Conservation (phyloP, 2,329 filamentous ascomycete genomes). For the Botrytis tulipae region DNA sequence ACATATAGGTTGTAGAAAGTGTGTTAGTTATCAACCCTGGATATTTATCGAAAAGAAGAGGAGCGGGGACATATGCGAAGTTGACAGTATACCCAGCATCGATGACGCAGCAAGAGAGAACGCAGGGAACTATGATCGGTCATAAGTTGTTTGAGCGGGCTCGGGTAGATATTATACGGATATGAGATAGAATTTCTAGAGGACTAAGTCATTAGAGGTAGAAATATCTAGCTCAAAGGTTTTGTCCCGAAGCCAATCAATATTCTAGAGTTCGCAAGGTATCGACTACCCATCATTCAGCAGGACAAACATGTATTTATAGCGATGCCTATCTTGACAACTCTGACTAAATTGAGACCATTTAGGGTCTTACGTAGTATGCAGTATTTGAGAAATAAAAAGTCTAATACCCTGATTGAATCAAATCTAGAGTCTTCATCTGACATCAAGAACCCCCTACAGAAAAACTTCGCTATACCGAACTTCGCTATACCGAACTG, state of each 20-base stretch:
- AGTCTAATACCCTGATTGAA: not conserved
- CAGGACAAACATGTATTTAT: not conserved
- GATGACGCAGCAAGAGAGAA: conserved; percentile 56
- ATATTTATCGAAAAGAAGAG: conserved; percentile 77
- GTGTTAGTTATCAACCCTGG: conserved; percentile 91
- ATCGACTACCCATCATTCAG: not conserved
- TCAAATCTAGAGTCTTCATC: not conserved
- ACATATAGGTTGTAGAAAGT: conserved; percentile 75
- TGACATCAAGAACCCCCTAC: not conserved
- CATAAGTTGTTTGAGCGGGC: conserved; percentile 81
- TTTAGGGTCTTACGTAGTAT: not conserved
- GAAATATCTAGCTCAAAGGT: not conserved
- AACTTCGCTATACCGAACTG: no score
- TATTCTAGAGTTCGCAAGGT: not conserved
- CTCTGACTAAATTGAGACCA: not conserved
- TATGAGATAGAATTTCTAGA: conserved; percentile 44
- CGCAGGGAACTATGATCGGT: conserved; percentile 56
- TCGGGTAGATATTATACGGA: conserved; percentile 82
- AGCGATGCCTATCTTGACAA: not conserved
- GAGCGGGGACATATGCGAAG: conserved; percentile 80
- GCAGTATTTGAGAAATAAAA: not conserved
- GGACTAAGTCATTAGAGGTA: no score
- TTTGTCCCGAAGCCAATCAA: not conserved
- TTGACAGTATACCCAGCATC: conserved; percentile 70
- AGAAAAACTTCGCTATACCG: no score